Conservation (phyloP, 805 yeast genomes). For the Wickerhamiella azymoides region DNA sequence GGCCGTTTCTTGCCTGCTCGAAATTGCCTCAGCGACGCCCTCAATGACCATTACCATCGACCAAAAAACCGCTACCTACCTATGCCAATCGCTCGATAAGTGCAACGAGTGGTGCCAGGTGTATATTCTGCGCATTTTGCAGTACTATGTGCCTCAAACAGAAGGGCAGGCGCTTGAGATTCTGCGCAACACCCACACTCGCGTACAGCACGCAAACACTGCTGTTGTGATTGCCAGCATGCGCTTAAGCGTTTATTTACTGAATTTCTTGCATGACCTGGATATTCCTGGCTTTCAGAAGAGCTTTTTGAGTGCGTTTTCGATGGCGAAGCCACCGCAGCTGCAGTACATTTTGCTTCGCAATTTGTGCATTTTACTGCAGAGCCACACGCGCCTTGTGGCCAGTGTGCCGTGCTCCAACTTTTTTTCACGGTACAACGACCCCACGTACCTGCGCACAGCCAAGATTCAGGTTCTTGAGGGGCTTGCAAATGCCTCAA, state of each 20-base stretch:
- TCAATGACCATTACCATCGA: slow-evolving; percentile 41
- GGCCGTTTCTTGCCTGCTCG: slow-evolving; percentile 53
- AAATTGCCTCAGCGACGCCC: slow-evolving; percentile 44
- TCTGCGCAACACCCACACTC: slow-evolving; percentile 53
- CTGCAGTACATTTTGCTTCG: slow-evolving; percentile 70
- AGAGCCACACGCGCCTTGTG: slow-evolving; percentile 8
- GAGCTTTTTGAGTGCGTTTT: slow-evolving; percentile 43
- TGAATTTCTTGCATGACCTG: slow-evolving; percentile 51
- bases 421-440: slow-evolving; percentile 73
- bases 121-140: slow-evolving; percentile 48
- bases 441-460: slow-evolving; percentile 77
- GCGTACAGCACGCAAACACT: slow-evolving; percentile 66
- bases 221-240: slow-evolving; percentile 69
- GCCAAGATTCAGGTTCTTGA: slow-evolving; percentile 81
- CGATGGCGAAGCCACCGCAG: slow-evolving; percentile 65
- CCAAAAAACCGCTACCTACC: slow-evolving; percentile 31
- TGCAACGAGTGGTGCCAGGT: slow-evolving; percentile 60
- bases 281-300: slow-evolving; percentile 42
- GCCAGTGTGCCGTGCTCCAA: slow-evolving; percentile 48
- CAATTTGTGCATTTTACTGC: slow-evolving; percentile 59
- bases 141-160: slow-evolving; percentile 56
- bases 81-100: slow-evolving; percentile 30
- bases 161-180: slow-evolving; percentile 51
- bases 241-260: slow-evolving; percentile 53
- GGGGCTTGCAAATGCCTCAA: slow-evolving; percentile 53